Evolutionary conservation across 2,329 filamentous ascomycete genomes (phyloP).

Genomic region (Chaetoscypha palmicola): DNA sequence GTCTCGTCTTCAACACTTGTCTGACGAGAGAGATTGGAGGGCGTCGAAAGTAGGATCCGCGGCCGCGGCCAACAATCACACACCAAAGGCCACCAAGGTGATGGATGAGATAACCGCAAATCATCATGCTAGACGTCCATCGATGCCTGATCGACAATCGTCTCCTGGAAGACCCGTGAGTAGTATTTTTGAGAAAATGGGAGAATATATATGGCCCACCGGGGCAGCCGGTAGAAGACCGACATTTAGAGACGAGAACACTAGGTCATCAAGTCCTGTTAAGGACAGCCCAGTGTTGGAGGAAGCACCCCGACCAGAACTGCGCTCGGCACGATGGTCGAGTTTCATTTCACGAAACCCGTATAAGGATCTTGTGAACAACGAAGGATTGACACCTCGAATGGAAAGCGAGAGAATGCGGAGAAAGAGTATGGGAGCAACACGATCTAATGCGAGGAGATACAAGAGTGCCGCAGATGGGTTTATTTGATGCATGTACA

Average conservation of each 20-base stretch:
- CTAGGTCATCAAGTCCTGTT: not conserved
- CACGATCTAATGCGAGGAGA: not conserved
- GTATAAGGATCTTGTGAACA: too few species aligned
- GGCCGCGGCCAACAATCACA: not conserved
- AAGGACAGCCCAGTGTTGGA: not conserved
- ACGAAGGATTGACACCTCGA: too few species aligned
- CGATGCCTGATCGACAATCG: too few species aligned
- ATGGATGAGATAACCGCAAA: not conserved
- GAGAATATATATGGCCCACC: constrained; percentile 13
- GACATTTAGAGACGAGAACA: not conserved
- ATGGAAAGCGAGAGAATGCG: not conserved
- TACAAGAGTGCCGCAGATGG: not conserved
- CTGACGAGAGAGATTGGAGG: constrained; percentile 5
- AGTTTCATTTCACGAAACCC: too few species aligned
- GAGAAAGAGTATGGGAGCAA: not conserved
- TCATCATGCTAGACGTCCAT: too few species aligned
- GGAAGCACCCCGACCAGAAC: not conserved
- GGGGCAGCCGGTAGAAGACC: not conserved
- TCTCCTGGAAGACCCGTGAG: too few species aligned
- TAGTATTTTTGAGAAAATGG: constrained; percentile 11
- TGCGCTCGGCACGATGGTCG: too few species aligned
- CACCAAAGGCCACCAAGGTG: not conserved
- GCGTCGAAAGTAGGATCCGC: not conserved
- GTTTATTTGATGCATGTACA: not conserved
- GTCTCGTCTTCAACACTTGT: not conserved